Evolutionary conservation across 805 yeast species (phyloP).

Genomic region (Cyberlindnera japonica): DNA sequence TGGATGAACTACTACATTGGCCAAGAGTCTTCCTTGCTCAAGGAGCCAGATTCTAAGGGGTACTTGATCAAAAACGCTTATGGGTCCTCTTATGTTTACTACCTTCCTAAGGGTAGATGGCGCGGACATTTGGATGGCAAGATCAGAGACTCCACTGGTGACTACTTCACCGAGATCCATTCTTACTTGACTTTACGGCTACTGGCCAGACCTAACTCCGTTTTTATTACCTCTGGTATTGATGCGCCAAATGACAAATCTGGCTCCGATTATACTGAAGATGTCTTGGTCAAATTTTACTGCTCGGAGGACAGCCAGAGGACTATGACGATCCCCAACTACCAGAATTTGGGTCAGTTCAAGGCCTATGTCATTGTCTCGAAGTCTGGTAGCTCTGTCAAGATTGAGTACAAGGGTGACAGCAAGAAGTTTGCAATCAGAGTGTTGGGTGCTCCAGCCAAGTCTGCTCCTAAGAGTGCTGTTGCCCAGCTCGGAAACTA

Average conservation of each 20-base stretch:
- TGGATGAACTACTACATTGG: slow-evolving; percentile 25
- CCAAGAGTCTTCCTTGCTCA: slow-evolving; percentile 20
- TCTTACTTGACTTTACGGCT: slow-evolving; percentile 19
- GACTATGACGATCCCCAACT: slow-evolving; percentile 18
- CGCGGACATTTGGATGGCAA: slow-evolving; percentile 23
- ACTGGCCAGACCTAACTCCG: slow-evolving; percentile 19
- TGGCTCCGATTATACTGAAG: slow-evolving; percentile 20
- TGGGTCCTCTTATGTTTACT: slow-evolving; percentile 19
- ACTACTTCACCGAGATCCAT: slow-evolving; percentile 18
- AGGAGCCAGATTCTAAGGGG: slow-evolving; percentile 19
- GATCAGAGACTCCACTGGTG: slow-evolving; percentile 19
- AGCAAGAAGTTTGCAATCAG: slow-evolving; percentile 17
- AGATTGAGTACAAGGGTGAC: slow-evolving; percentile 9
- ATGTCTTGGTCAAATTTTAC: slow-evolving; percentile 20
- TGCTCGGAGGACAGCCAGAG: slow-evolving; percentile 18
- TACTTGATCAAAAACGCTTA: slow-evolving; percentile 20
- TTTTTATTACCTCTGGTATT: slow-evolving; percentile 17
- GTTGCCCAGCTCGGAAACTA: slow-evolving; percentile 17
- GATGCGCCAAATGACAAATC: slow-evolving; percentile 18
- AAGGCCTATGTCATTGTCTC: slow-evolving; percentile 14
- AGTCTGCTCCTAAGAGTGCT: not conserved
- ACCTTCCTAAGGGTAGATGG: slow-evolving; percentile 23
- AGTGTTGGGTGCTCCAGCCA: slow-evolving; percentile 11
- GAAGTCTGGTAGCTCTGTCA: slow-evolving; percentile 4
- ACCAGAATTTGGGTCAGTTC: slow-evolving; percentile 12